phyloP scores from a whole-genome alignment of 2,329 filamentous ascomycete genomes.

The Diaporthe citrichinensis region DNA sequence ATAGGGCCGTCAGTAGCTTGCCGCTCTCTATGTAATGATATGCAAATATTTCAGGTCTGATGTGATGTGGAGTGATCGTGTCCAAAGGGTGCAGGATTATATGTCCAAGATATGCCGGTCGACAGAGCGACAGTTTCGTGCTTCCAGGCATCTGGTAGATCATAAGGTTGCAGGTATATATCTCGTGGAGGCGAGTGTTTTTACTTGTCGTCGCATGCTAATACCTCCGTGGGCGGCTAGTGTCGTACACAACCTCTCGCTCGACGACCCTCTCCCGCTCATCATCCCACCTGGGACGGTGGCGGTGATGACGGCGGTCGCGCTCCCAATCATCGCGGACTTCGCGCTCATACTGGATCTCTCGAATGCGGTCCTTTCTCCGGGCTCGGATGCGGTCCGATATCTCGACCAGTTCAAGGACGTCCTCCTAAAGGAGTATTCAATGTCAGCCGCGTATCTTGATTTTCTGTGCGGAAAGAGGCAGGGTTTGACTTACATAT shows the following conservation, averaged over 20 bases:
- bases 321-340: conserved; percentile 66
- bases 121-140: neutral
- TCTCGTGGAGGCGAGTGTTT: neutral
- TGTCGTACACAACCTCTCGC: conserved; percentile 76
- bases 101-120: neutral
- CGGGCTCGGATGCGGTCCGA: conserved; percentile 84
- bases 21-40: conserved; percentile 36
- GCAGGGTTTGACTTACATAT: conserved; percentile 75
- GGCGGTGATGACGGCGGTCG: conserved; percentile 48
- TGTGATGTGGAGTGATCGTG: neutral
- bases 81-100: conserved; percentile 4
- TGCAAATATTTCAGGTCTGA: conserved; percentile 4
- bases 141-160: neutral
- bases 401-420: conserved; percentile 84
- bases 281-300: conserved; percentile 51
- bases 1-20: neutral
- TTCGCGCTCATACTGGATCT: conserved; percentile 72
- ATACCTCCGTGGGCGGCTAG: conserved; percentile 45
- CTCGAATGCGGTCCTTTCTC: conserved; percentile 65
- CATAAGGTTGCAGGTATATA: neutral
- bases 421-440: conserved; percentile 77
- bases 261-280: conserved; percentile 73
- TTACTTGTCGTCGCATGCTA: neutral
- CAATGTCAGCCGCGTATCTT: conserved; percentile 50
- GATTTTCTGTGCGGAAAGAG: neutral